Conservation (phyloP, 139 green algal genomes). For the Chlorella vulgaris region DNA sequence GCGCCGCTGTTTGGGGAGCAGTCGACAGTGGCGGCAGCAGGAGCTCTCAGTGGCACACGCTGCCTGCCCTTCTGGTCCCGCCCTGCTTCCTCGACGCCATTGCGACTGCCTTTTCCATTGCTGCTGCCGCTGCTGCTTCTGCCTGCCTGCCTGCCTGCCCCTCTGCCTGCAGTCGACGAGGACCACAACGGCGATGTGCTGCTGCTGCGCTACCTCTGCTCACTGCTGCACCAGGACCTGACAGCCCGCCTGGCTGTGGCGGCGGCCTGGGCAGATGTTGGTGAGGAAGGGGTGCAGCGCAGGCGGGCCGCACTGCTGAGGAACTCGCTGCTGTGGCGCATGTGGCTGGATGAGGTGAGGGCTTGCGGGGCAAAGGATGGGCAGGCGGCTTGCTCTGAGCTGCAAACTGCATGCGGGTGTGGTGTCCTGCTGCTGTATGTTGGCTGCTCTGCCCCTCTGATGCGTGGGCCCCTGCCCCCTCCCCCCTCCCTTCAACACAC, state of each 20-base stretch:
- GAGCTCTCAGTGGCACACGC: no score
- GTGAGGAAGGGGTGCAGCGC: constrained; percentile 3
- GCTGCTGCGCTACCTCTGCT: constrained; percentile 43
- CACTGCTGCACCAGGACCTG: constrained; percentile 39
- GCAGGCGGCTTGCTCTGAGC: neutral
- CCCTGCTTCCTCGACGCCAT: no score
- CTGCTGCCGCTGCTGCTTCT: neutral
- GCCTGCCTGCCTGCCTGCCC: neutral
- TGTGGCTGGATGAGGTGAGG: constrained; percentile 12
- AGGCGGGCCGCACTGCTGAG: constrained; percentile 24
- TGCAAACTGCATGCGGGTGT: neutral
- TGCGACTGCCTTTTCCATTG: no score
- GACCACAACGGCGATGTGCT: constrained; percentile 47
- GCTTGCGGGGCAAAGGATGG: neutral
- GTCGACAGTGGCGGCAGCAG: no score
- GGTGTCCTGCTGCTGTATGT: neutral
- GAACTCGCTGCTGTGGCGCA: constrained; percentile 35
- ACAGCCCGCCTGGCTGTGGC: neutral
- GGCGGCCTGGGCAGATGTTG: neutral
- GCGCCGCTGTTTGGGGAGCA: no score
- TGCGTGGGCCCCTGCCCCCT: no score
- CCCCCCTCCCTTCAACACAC: neutral
- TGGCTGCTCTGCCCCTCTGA: no score
- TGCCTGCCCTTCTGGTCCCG: no score
- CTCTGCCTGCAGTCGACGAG: neutral